These are phyloP conservation scores for Blechomonas ayalai DNA, from an alignment of 208 protist genomes.

Conservation along the genomic window DNA sequence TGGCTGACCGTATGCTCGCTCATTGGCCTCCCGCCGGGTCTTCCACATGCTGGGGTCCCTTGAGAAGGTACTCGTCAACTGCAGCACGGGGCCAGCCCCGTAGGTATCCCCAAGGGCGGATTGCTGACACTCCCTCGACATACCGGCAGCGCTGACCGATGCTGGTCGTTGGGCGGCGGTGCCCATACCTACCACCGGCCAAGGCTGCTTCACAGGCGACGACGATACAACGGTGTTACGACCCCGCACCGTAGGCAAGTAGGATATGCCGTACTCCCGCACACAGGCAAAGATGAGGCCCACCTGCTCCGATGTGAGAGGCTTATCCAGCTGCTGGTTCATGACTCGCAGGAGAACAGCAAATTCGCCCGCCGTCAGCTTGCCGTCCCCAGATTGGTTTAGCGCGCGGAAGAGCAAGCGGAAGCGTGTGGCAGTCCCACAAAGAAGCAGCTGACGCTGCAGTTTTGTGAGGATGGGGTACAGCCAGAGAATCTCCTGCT, in stretches of 20 bases:
- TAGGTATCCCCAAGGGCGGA: too few species aligned
- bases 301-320: slow-evolving; percentile 29
- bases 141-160: too few species aligned
- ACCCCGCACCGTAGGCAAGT: slow-evolving; percentile 14
- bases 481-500: slow-evolving; percentile 38
- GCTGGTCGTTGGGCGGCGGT: too few species aligned
- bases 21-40: too few species aligned
- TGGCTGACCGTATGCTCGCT: too few species aligned
- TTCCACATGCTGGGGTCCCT: too few species aligned
- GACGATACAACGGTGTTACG: too few species aligned
- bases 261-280: slow-evolving; percentile 22
- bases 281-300: slow-evolving; percentile 24
- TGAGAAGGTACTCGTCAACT: too few species aligned
- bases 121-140: too few species aligned
- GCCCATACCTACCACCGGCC: too few species aligned
- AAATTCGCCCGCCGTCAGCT: slow-evolving; percentile 50
- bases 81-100: too few species aligned
- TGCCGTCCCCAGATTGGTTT: slow-evolving; percentile 35
- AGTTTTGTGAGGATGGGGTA: slow-evolving; percentile 47
- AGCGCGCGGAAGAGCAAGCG: slow-evolving; percentile 37
- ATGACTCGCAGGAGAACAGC: slow-evolving; percentile 35
- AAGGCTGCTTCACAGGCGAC: too few species aligned
- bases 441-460: slow-evolving; percentile 42
- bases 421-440: slow-evolving; percentile 21
- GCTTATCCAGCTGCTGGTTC: slow-evolving; percentile 35